Percentiles rank a stretch among this genome's conserved stretches.
Conservation (phyloP, 2,329 filamentous ascomycete species). For the Colletotrichum sp. region DNA sequence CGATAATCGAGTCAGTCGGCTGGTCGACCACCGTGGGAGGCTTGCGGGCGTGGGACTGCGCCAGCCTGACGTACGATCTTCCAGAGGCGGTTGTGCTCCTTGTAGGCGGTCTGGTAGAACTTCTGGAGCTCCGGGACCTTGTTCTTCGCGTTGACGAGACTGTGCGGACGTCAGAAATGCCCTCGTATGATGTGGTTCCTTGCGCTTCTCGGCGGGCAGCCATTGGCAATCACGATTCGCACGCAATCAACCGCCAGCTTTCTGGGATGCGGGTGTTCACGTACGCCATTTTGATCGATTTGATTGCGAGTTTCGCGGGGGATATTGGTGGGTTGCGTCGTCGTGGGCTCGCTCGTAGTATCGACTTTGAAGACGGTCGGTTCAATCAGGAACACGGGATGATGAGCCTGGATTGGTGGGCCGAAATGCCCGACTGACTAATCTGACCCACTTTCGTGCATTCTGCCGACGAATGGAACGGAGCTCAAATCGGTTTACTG, state of each 20-base stretch:
- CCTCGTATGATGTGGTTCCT: slow-evolving; percentile 12
- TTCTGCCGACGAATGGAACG: background rate
- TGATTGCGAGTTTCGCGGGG: slow-evolving; percentile 25
- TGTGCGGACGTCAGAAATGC: slow-evolving; percentile 37
- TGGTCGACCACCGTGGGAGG: background rate
- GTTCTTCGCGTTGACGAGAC: slow-evolving; percentile 75
- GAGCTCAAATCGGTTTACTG: slow-evolving; percentile 8
- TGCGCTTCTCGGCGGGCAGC: background rate
- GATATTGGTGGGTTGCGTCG: slow-evolving; percentile 26
- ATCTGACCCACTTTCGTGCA: background rate
- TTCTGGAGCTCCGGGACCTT: slow-evolving; percentile 77
- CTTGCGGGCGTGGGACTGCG: background rate
- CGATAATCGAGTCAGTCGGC: slow-evolving; percentile 1
- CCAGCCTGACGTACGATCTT: slow-evolving; percentile 68
- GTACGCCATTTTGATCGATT: slow-evolving; percentile 46
- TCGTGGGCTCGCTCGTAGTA: slow-evolving; percentile 17
- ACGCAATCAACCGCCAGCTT: background rate
- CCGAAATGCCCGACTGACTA: background rate
- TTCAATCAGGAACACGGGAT: slow-evolving; percentile 15
- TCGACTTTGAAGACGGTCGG: slow-evolving; percentile 32
- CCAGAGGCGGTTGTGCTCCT: slow-evolving; percentile 73
- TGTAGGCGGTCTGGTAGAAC: slow-evolving; percentile 76
- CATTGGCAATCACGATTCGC: slow-evolving; percentile 23
- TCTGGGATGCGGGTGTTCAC: slow-evolving; percentile 14
- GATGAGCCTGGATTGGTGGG: slow-evolving; percentile 18